Base-by-base conservation (phyloP, 2,329 filamentous ascomycete genomes). In the Exserohilum turcica region DNA sequence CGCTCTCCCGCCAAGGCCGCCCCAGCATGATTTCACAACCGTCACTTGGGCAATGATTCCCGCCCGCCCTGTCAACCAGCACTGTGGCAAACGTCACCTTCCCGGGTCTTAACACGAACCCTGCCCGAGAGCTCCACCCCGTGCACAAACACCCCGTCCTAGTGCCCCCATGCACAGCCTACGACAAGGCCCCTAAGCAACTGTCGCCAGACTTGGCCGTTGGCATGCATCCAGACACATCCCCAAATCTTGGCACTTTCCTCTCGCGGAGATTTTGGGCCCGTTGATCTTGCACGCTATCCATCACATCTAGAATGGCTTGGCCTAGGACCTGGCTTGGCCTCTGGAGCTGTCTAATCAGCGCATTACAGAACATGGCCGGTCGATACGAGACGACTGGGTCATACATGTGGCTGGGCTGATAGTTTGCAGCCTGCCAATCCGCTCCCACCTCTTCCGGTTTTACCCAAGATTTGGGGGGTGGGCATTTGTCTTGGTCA, bases 121-220 rank as follows among this genome's bases (percentile, higher is more conserved):
- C 8, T 12, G 36, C 36, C 16, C 27, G 15, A 40, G 10, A 15
- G 24, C 24, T n/a, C 13, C 13, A 6, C 32, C 32, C 32, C 32
- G 16, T 15, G 32, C 19, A n/a, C 36, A 27, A 15, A 28, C 13
- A 28, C 19, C 16, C 38, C 24, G 21, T 24, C 21, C 28, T 21
- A 24, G 35, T 28, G 40, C 42, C 37, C 37, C 33, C 43, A 31
- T 21, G 38, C 48, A 43, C 47, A 38, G 37, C 52, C 42, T 35
- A 12, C 31, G 19, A 27, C 42, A 44, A 52, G 46, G 19, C 43
- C 48, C 54, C 53, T 45, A 63, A 67, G 64, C 64, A 65, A 47
- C 48, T 65, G 60, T 66, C 55, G 58, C 56, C 59, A 53, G 45
- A 54, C 58, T 64, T 62, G 49, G 63, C 50, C 56, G 56, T 46